Percentiles rank a stretch among this genome's conserved stretches.
Evolutionary conservation across 495 filamentous ascomycete species (phyloP).

Genomic region (Neurospora sp.): DNA sequence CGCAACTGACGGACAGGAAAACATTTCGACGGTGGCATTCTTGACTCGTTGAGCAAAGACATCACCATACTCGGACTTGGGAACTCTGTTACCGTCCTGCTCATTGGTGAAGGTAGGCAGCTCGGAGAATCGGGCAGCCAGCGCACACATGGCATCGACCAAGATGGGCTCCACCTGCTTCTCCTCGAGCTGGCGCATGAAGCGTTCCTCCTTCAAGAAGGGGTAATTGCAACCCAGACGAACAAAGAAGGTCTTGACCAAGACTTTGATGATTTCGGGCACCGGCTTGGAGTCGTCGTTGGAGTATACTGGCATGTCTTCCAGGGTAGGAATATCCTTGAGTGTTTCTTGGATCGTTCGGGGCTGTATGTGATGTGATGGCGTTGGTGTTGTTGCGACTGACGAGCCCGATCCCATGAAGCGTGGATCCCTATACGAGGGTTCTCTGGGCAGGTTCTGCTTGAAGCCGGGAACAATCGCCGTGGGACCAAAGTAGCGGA

Average conservation of each 20-base stretch:
- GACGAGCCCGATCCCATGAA: background rate
- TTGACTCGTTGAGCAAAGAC: conserved; percentile 72
- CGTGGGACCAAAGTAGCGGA: conserved; percentile 79
- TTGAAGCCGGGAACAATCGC: conserved; percentile 89
- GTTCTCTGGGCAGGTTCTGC: conserved; percentile 53
- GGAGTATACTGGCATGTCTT: conserved; percentile 73
- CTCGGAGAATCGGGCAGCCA: conserved; percentile 72
- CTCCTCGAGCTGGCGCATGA: conserved; percentile 59
- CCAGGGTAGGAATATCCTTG: conserved; percentile 54
- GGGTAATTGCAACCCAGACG: conserved; percentile 76
- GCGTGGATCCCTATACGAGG: background rate
- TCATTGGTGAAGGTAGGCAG: conserved; percentile 51
- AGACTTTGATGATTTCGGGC: conserved; percentile 58
- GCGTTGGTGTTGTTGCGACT: conserved; percentile 8
- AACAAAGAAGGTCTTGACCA: conserved; percentile 67
- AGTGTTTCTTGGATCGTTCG: conserved; percentile 42
- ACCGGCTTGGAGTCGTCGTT: conserved; percentile 54
- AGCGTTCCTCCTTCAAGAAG: conserved; percentile 60
- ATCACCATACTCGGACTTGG: conserved; percentile 53
- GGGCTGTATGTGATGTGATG: conserved; percentile 15
- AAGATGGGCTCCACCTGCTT: conserved; percentile 75
- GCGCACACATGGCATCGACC: conserved; percentile 74
- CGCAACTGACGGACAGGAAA: conserved; percentile 67
- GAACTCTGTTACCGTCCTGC: conserved; percentile 38
- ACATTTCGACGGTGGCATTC: conserved; percentile 60